Evolutionary conservation across 129 eudicot species (phyloP), one percentile per base, ranked within the genome.

Genomic region (Artemisia argyi): DNA sequence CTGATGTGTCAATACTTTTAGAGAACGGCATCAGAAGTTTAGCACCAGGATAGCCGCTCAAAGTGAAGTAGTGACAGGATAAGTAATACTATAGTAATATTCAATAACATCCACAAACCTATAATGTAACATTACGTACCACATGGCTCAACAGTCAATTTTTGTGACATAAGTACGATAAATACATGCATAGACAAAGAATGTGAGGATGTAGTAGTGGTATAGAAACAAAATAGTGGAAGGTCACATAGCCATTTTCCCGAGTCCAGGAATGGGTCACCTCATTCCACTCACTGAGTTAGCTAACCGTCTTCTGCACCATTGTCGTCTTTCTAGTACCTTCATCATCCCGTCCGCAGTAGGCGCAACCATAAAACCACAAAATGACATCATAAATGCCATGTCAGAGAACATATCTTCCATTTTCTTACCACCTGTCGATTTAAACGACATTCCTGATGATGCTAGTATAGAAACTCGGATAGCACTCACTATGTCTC

Each of bases 241-340:
- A 32, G 26, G 74, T 51, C 78, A 80, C 44, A 50, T 84, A 55
- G 84, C 62, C 65, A 72, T 84, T 57, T 62, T 80, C 22, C 85
- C 85, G n/a, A 79, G 82, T 75, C 88, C 85, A 9, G 88, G 85
- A 28, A 79, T 80, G 85, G 88, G 85, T 72, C 88, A 80, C 66
- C 80, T 83, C 67, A 80, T 83, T 56, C 88, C 85, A 47, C 73
- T 76, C 61, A 54, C 22, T 50, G 74, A 76, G 79, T 68, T 83
- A 26, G 66, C 84, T 63, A 79, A 50, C 26, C 82, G 61, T 3
- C 77, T 62, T 17, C 76, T 60, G 66, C 78, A 26, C 68, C 67
- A 65, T 52, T 79, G 57, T 30, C 68, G 46, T 5, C 58, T 83
- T 53, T 51, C 52, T 24, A 63, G 75, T 82, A 79, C 87, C 61